phyloP scores from a whole-genome alignment of 495 filamentous ascomycete genomes.

The Tuber calosporum region DNA sequence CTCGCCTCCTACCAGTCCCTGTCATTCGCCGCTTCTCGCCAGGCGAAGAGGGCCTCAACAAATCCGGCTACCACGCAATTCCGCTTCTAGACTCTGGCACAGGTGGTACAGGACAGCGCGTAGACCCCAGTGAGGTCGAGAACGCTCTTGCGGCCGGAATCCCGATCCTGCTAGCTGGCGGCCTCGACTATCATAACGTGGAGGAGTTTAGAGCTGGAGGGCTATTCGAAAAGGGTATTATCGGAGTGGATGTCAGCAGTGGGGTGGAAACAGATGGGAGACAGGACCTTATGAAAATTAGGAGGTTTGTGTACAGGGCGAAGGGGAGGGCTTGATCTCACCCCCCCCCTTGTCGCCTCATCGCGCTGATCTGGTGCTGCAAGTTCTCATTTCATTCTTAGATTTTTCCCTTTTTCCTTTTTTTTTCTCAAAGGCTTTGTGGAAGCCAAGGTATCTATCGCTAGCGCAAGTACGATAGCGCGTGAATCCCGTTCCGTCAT shows the following conservation, averaged over 20 bases:
- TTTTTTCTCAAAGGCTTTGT: background rate
- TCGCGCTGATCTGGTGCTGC: background rate
- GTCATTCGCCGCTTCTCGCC: conserved; percentile 78
- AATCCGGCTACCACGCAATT: conserved; percentile 71
- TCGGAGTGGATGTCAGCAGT: conserved; percentile 86
- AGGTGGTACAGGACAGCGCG: conserved; percentile 69
- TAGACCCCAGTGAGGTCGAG: conserved; percentile 61
- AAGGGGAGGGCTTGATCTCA: conserved; percentile 47
- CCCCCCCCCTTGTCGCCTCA: background rate
- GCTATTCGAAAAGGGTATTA: conserved; percentile 49
- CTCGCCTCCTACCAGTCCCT: conserved; percentile 74
- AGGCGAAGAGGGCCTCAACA: conserved; percentile 59
- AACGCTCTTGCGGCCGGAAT: conserved; percentile 49
- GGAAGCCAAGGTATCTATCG: background rate
- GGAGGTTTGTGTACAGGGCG: conserved; percentile 65
- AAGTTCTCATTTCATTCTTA: background rate
- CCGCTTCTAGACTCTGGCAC: conserved; percentile 78
- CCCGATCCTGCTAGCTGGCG: conserved; percentile 70
- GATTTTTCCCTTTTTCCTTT: background rate
- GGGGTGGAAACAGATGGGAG: conserved; percentile 78
- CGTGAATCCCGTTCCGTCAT: background rate
- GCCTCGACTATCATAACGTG: conserved; percentile 70
- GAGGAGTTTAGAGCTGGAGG: conserved; percentile 51
- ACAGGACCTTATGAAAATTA: conserved; percentile 78
- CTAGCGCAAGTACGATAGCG: background rate